A percentile compares a stretch with the other conserved stretches of the same genome.
Conservation (phyloP, 2,329 filamentous ascomycete genomes). For the Alternaria angustiovoidea region DNA sequence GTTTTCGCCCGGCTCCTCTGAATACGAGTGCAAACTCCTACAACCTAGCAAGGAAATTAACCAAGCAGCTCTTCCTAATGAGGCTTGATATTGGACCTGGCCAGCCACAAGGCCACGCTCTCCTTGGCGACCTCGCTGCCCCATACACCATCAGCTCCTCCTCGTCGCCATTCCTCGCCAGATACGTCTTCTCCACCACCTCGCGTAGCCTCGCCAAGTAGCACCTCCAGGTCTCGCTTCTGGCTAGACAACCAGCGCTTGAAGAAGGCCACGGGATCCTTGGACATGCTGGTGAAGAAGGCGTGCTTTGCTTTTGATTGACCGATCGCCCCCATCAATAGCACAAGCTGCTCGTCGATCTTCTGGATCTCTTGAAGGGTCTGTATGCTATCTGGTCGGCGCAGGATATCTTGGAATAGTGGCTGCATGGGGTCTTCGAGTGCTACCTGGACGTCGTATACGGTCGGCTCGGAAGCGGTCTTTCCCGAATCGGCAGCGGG, state of each 20-base stretch:
- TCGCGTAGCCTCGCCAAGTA: slow-evolving; percentile 80
- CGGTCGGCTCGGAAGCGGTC: slow-evolving; percentile 72
- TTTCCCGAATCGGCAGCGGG: slow-evolving; percentile 74
- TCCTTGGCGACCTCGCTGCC: slow-evolving; percentile 67
- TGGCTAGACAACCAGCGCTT: slow-evolving; percentile 90
- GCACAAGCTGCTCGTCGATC: slow-evolving; percentile 85
- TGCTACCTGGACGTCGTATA: slow-evolving; percentile 88
- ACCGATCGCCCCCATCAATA: slow-evolving; percentile 81
- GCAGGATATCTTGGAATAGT: slow-evolving; percentile 61
- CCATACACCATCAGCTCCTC: slow-evolving; percentile 70
- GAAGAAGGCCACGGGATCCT: slow-evolving; percentile 85
- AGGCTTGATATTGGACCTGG: slow-evolving; percentile 47
- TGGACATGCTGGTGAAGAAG: slow-evolving; percentile 80
- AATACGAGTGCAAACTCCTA: neutral
- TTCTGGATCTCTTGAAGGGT: slow-evolving; percentile 78
- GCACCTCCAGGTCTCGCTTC: slow-evolving; percentile 86
- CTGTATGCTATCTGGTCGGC: slow-evolving; percentile 58
- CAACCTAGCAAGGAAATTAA: slow-evolving; percentile 1
- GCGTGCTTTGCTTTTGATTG: slow-evolving; percentile 89
- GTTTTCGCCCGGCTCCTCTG: slow-evolving; percentile 3
- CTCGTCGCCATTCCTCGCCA: slow-evolving; percentile 74
- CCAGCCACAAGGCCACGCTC: slow-evolving; percentile 68
- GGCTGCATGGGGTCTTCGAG: slow-evolving; percentile 85
- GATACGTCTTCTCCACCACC: slow-evolving; percentile 60
- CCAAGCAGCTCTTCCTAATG: slow-evolving; percentile 25